These are phyloP conservation scores for Xerocomellus intermedius DNA, from an alignment of 768 basidiomycete species.

Conservation along the genomic window DNA sequence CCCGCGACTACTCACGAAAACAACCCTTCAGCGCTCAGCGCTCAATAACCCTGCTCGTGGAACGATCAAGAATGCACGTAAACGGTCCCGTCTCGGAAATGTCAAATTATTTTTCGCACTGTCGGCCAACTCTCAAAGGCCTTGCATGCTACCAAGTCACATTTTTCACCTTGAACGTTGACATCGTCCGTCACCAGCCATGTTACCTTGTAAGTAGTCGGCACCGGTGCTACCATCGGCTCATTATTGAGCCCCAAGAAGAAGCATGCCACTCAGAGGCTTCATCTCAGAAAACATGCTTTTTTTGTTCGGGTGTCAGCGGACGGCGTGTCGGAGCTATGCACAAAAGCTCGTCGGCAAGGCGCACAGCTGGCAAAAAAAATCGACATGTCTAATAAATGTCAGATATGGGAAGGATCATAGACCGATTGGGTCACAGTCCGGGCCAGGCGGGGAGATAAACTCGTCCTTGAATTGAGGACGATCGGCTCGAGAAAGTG, in stretches of 20 bases:
- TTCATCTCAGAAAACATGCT: neutral
- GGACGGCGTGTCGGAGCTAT: conserved; percentile 10
- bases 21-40: neutral
- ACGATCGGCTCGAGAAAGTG: conserved; percentile 1
- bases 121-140: neutral
- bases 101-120: too few relatives aligned
- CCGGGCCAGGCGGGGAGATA: conserved; percentile 1
- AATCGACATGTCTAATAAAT: conserved; percentile 8
- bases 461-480: neutral
- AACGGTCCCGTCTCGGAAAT: too few relatives aligned
- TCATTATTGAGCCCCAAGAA: neutral
- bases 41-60: conserved; percentile 18
- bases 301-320: neutral
- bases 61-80: conserved; percentile 12
- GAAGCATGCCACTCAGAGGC: conserved; percentile 4
- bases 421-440: neutral
- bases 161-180: neutral
- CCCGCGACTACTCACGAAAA: neutral
- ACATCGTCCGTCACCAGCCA: neutral
- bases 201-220: neutral
- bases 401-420: conserved; percentile 6
- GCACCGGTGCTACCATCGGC: neutral
- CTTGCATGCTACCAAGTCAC: neutral
- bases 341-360: conserved; percentile 10
- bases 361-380: neutral